Conservation (phyloP, 2,329 filamentous ascomycete genomes). For the Allantophomopsis lycopodina region DNA sequence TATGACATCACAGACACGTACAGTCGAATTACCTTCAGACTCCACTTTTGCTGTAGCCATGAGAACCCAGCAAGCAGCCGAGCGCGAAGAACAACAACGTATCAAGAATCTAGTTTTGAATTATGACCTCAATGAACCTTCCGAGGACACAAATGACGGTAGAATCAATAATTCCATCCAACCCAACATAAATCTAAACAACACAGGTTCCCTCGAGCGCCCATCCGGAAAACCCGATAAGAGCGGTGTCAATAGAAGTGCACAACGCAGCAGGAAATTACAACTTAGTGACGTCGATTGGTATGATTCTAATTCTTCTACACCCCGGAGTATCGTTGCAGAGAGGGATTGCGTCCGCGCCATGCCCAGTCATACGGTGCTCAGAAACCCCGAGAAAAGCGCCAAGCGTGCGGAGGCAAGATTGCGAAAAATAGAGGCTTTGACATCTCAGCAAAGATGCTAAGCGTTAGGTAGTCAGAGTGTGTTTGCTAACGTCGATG, state of each 20-base stretch:
- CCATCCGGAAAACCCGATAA: conserved; percentile 25
- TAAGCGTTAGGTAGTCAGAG: too few species aligned
- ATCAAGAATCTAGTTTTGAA: conserved; percentile 98
- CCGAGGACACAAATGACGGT: conserved; percentile 68
- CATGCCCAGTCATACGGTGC: too few species aligned
- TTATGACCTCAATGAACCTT: conserved; percentile 73
- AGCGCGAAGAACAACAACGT: conserved; percentile 90
- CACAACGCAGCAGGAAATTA: conserved; percentile 76
- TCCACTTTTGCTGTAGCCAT: conserved; percentile 93
- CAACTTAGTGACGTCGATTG: conserved; percentile 97
- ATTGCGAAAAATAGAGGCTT: too few species aligned
- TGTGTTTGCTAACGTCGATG: too few species aligned
- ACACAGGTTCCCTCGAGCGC: conserved; percentile 38
- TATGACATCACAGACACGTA: conserved; percentile 55
- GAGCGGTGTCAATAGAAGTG: conserved; percentile 32
- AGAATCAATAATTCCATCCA: conserved; percentile 25
- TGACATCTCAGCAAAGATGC: too few species aligned
- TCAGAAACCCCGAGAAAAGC: too few species aligned
- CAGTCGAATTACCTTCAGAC: conserved; percentile 78
- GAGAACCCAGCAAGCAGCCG: conserved; percentile 89
- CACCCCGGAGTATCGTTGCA: too few species aligned
- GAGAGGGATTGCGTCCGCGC: too few species aligned
- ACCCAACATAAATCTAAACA: conserved; percentile 37
- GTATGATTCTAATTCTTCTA: conserved; percentile 36
- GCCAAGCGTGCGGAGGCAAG: too few species aligned